Percentiles rank a stretch among this genome's conserved stretches.
Conservation (phyloP, 2,329 filamentous ascomycete genomes). For the Colletotrichum neosansevieriae region DNA sequence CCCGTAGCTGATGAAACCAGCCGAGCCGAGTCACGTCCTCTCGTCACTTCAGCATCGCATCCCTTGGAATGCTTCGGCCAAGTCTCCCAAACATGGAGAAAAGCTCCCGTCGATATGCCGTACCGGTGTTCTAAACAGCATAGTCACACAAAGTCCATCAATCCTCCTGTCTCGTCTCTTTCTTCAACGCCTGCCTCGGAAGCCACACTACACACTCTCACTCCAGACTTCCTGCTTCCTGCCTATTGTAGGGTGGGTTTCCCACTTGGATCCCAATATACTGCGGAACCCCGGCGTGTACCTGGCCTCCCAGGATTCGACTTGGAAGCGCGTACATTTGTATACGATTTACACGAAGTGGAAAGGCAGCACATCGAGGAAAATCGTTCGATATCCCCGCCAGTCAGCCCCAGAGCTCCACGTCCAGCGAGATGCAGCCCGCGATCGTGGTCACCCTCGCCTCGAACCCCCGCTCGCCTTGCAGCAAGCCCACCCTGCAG, state of each 20-base stretch:
- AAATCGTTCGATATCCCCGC: slow-evolving; percentile 33
- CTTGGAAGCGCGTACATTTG: slow-evolving; percentile 2
- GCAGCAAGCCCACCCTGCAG: slow-evolving; percentile 4
- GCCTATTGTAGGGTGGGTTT: slow-evolving; percentile 18
- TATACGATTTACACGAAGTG: background rate
- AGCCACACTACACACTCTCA: too few species aligned
- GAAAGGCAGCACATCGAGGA: too few species aligned
- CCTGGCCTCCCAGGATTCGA: slow-evolving; percentile 17
- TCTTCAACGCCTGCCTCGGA: background rate
- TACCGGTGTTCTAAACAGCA: too few species aligned
- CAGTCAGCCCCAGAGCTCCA: slow-evolving; percentile 2
- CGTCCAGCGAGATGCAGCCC: slow-evolving; percentile 20
- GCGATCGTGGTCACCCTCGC: slow-evolving; percentile 14
- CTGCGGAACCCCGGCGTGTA: slow-evolving; percentile 25
- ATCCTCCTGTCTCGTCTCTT: background rate
- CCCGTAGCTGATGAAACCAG: background rate
- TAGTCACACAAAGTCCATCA: background rate
- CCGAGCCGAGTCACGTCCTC: too few species aligned
- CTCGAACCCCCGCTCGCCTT: background rate
- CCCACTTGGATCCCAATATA: slow-evolving; percentile 18
- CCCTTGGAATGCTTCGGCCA: slow-evolving; percentile 5
- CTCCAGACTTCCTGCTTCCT: too few species aligned
- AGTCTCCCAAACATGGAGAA: too few species aligned
- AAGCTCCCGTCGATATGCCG: too few species aligned
- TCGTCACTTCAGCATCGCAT: background rate